Evolutionary conservation across 2,329 filamentous ascomycete species (phyloP).

Genomic region (Fusarium xyrophilum): DNA sequence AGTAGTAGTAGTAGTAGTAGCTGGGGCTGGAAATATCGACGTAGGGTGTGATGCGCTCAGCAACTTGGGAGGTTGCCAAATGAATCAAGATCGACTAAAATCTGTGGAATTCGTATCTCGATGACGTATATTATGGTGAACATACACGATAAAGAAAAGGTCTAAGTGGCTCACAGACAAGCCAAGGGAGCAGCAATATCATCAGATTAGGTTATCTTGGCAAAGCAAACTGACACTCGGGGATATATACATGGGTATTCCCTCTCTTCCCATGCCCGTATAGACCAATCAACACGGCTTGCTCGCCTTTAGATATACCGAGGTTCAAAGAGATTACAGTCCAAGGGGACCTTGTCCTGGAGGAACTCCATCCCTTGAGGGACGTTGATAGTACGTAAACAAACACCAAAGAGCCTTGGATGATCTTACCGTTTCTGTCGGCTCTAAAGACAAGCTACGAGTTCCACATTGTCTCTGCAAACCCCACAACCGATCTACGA

Average conservation of each 20-base stretch:
- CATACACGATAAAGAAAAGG: not conserved
- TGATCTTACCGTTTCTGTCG: conserved; percentile 19
- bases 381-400: conserved; percentile 13
- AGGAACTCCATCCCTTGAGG: conserved; percentile 5
- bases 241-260: not conserved
- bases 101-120: not conserved
- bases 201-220: not conserved
- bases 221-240: not conserved
- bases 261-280: not conserved
- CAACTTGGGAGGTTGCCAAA: not conserved
- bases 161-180: not conserved
- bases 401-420: not conserved
- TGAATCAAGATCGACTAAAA: not conserved
- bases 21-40: not conserved
- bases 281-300: not conserved
- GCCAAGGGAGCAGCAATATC: not conserved
- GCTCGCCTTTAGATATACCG: conserved; percentile 1
- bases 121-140: not conserved
- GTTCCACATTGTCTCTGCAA: conserved; percentile 24
- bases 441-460: not conserved
- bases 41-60: not conserved
- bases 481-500: conserved; percentile 25
- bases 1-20: not conserved
- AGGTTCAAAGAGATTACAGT: conserved; percentile 1
- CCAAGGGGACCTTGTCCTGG: conserved; percentile 6